Evolutionary conservation across 176 grass and related monocot species (phyloP), one percentile per base, ranked within the genome.

Genomic region (Aegilops longissima): DNA sequence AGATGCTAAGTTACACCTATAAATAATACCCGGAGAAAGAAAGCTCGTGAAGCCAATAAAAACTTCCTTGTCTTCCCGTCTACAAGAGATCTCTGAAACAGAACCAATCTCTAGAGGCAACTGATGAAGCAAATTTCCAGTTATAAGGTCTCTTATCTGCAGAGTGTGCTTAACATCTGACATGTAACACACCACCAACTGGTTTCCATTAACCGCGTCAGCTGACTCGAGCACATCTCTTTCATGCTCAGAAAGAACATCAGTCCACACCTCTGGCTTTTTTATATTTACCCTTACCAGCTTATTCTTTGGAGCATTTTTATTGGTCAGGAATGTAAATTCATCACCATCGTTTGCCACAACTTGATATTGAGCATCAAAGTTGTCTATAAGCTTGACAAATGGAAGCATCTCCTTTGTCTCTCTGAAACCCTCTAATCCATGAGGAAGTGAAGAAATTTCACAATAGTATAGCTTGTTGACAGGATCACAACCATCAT

Each of bases 21-120:
- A 98, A 68, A 91, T 95, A 73, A 98, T 98, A 30, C 96, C 93
- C 0, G 96, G 93, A 74, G 96, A 92, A 83, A 98, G 92, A 86
- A 95, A 98, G 80, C 96, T 98, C 42, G 86, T 89, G 81, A 98
- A 98, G 70, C 90, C 73, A 90, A 98, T 91, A 92, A 95, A 98
- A 67, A 94, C 61, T 70, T 86, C 86, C 42, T 76, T 95, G 87
- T 98, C 93, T 86, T 92, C 84, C 70, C 96, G 89, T 40, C 90
- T 95, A 85, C 91, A 90, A 51, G 91, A 88, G 76, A 95, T 90
- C 73, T 92, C 93, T 82, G 77, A 98, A 82, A 98, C 90, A 84
- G 87, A 66, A 83, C 96, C 96, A 77, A 98, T 93, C 83, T 98
- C 93, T 76, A 98, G 61, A 77, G 93, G 92, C 64, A 98, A 88